These are phyloP conservation scores for Chaetomium sp. DNA, from an alignment of 2,329 filamentous ascomycete genomes.

Conservation along the genomic window DNA sequence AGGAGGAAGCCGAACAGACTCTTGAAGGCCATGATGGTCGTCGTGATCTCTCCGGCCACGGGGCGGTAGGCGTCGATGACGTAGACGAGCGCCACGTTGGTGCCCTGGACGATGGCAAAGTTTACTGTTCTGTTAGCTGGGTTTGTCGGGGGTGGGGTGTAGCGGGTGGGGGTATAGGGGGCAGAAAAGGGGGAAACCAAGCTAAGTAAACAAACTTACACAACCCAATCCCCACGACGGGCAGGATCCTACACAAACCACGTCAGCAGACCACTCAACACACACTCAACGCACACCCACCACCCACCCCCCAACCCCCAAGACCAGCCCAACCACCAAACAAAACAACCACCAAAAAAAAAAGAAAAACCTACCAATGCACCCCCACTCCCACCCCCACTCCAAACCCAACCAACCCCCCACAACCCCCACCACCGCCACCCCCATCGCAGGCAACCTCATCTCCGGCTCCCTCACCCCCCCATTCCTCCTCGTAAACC, in stretches of 20 bases:
- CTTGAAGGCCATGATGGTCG: conserved; percentile 59
- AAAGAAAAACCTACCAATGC: not conserved
- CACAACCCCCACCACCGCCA: not conserved
- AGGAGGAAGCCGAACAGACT: conserved; percentile 60
- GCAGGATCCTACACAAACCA: not conserved
- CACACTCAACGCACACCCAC: not conserved
- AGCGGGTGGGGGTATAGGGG: too few species aligned
- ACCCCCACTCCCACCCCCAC: not conserved
- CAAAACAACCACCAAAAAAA: not conserved
- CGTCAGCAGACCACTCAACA: not conserved
- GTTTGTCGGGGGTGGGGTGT: not conserved
- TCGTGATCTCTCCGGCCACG: conserved; percentile 57
- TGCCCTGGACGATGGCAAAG: conserved; percentile 58
- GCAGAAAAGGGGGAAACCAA: not conserved
- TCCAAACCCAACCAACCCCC: not conserved
- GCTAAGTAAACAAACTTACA: not conserved
- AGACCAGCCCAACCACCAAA: not conserved
- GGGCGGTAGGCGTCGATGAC: conserved; percentile 60
- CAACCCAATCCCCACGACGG: not conserved
- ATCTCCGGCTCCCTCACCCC: not conserved
- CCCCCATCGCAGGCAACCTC: not conserved
- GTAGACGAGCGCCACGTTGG: conserved; percentile 59
- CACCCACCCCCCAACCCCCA: not conserved
- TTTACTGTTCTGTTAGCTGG: conserved; percentile 46
- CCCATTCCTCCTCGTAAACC: not conserved